Evolutionary conservation across 345 rosid genomes (phyloP).

Genomic region (Gossypium longicalyx): DNA sequence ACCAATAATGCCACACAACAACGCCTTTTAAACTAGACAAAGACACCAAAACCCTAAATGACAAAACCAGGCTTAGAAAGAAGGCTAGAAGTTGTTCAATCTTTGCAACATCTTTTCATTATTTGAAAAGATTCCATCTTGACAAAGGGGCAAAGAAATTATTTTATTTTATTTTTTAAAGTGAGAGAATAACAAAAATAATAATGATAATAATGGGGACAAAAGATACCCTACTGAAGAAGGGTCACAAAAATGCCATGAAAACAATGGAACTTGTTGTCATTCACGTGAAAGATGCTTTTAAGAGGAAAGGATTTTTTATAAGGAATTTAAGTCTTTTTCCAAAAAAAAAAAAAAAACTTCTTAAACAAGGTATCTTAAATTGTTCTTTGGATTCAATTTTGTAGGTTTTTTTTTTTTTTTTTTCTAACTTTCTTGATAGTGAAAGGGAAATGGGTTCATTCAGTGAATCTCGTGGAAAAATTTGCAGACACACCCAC

Average conservation of each 20-base stretch:
- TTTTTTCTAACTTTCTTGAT: slow-evolving; percentile 23
- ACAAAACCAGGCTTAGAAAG: slow-evolving; percentile 15
- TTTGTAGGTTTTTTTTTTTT: slow-evolving; percentile 13
- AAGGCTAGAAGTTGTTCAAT: not conserved
- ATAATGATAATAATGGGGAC: not conserved
- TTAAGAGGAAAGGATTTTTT: not conserved
- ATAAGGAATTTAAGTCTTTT: slow-evolving; percentile 16
- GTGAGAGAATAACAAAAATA: not conserved
- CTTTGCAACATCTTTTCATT: slow-evolving; percentile 17
- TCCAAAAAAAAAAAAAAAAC: not conserved
- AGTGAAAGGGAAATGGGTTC: slow-evolving; percentile 14
- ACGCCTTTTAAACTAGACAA: slow-evolving; percentile 29
- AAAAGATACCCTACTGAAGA: not conserved
- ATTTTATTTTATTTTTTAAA: not conserved
- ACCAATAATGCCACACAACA: slow-evolving; percentile 41
- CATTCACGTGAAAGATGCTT: slow-evolving; percentile 46
- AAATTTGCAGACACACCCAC: not conserved
- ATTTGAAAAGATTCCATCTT: slow-evolving; percentile 28
- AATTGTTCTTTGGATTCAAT: slow-evolving; percentile 27
- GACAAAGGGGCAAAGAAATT: not conserved
- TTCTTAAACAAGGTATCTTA: slow-evolving; percentile 17
- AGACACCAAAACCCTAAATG: slow-evolving; percentile 25
- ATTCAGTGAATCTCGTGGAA: slow-evolving; percentile 28
- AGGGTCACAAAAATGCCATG: slow-evolving; percentile 20
- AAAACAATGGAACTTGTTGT: slow-evolving; percentile 25